Conservation (phyloP, 352 stramenopile genomes). For the Salisapilia sapeloensis region DNA sequence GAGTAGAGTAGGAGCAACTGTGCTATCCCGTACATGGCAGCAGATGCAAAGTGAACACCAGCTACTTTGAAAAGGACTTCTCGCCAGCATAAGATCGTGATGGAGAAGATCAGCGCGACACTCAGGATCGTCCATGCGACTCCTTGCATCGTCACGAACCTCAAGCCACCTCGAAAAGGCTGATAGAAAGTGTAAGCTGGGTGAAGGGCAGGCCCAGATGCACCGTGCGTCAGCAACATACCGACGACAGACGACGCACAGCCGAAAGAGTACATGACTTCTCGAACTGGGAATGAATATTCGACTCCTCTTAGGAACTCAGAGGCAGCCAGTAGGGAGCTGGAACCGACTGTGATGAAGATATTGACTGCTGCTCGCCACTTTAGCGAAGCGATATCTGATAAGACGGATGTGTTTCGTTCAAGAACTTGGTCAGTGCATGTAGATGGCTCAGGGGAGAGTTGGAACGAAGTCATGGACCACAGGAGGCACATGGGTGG, state of each 20-base stretch:
- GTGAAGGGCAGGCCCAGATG: constrained; percentile 15
- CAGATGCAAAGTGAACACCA: constrained; percentile 22
- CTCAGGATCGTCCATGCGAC: constrained; percentile 27
- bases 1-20: constrained; percentile 19
- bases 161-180: constrained; percentile 22
- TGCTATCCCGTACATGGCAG: constrained; percentile 16
- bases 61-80: constrained; percentile 20
- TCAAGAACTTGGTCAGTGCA: no score
- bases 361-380: constrained; percentile 12
- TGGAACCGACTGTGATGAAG: constrained; percentile 10
- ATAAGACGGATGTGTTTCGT: background rate
- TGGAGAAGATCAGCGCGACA: constrained; percentile 17
- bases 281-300: constrained; percentile 1
- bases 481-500: constrained; percentile 16
- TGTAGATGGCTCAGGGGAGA: constrained; percentile 3
- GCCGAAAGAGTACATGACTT: constrained; percentile 29
- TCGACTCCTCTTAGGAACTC: constrained; percentile 14
- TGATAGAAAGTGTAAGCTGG: constrained; percentile 21
- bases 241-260: constrained; percentile 15
- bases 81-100: constrained; percentile 27
- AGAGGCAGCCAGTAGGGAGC: constrained; percentile 13
- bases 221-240: constrained; percentile 17
- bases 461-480: constrained; percentile 17
- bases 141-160: constrained; percentile 31
- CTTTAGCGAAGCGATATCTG: constrained; percentile 3